Base-by-base conservation (phyloP, 1,284 basidiomycete species). In the Rhizoctonia solani region DNA sequence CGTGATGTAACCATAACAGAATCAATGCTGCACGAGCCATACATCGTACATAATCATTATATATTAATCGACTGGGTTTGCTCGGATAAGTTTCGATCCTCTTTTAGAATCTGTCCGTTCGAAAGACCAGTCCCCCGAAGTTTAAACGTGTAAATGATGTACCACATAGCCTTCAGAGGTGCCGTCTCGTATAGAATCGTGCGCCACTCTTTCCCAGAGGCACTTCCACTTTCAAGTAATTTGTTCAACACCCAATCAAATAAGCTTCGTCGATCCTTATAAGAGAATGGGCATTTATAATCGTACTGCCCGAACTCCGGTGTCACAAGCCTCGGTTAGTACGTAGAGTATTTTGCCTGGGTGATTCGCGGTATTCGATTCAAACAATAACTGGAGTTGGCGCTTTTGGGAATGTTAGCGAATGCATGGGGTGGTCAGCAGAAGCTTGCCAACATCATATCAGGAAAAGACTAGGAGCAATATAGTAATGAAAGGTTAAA, bases 401-500 rank as follows among this genome's bases (percentile, higher is more conserved):
- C 21, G 21, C 21, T 49, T 49, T 27, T 49, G 11, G 11, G 32
- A 34, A 34, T 34, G 41, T 16, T 44, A 44, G n/a, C 41, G 14
- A 34, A 11, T 34, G 32, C 6, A 6, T 16, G 19, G 19, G 6
- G 14, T 44, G 41, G 5, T 27, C 25, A 25, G 46, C 25, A 21
- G 21, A 49, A 21, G n/a, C 11, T 27, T 21, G n/a, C 23, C n/a
- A 49, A 49, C 21, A 21, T 5, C 46, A 11, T 49, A 25, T 49
- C 25, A 25, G 21, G 46, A 16, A 27, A 11, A 34, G 21, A 23
- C 59, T 53, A 53, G 47, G 59, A 41, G 47, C 25, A 30, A 53
- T 52, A 63, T 21, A 49, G 59, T 37, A 27, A 39, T 19, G 49
- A 47, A 63, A 63, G 59, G 25, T 42, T 29, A 52, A 63, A 63